Evolutionary conservation across 1,284 basidiomycete genomes (phyloP), one percentile per base, ranked within the genome.

Genomic region (Heterobasidion annosum): DNA sequence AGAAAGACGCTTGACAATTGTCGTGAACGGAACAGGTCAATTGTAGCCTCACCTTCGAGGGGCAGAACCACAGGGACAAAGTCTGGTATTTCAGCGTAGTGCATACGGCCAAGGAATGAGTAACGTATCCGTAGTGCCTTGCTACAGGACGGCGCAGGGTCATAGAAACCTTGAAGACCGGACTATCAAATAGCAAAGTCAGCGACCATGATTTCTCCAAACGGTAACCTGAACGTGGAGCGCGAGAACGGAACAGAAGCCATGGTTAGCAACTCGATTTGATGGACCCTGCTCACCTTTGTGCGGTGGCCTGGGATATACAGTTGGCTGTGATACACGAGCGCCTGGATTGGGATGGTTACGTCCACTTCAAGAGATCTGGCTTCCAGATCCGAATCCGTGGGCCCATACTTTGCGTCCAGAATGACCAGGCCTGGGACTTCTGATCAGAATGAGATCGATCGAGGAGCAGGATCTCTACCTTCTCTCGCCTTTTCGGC

Each of bases 31-130:
- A 51, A 51, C 43, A 35, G 25, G 19, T 48, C 35, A 48, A 54
- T 48, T 56, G 48, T 42, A 53, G 51, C 49, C 50, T 42, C 65
- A 84, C 85, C 85, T 76, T 82, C 74, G 64, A 94, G 73, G 48
- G 93, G 93, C 53, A 92, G 74, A 32, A 91, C 83, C 25, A 92
- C 75, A 34, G 84, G 76, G 45, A 77, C 68, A 64, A 74, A 72
- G 70, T 95, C 93, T 61, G 80, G 81, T 57, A 91, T 81, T 60
- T 84, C 82, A 58, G 83, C 83, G 66, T 88, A 85, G 67, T 96
- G 93, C 68, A 76, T 62, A 57, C 76, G 75, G 44, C 82, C 84
- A 58, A 81, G 77, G 76, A 96, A 97, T 48, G 78, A 70, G 69
- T 96, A 96, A 46, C 82, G 77, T 48, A 96, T 75, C 34, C 79